These are phyloP conservation scores for Penicillium crustosum DNA, from an alignment of 2,329 filamentous ascomycete species.

Conservation along the genomic window DNA sequence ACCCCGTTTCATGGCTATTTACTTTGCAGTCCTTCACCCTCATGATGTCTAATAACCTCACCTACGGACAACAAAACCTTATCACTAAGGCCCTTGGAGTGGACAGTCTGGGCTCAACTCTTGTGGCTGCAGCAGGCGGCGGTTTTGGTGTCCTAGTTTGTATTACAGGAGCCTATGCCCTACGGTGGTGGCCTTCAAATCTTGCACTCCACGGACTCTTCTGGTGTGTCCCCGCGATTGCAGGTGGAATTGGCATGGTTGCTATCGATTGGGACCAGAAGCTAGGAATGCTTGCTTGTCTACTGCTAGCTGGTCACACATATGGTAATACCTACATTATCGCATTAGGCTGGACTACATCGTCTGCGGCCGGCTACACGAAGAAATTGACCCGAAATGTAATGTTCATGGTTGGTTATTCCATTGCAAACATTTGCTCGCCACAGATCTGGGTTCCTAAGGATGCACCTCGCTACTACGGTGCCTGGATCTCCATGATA, in stretches of 20 bases:
- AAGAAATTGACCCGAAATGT: constrained; percentile 37
- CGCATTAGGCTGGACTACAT: constrained; percentile 41
- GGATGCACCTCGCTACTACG: constrained; percentile 34
- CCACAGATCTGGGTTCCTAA: constrained; percentile 33
- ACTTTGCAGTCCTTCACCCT: constrained; percentile 18
- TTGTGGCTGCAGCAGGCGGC: constrained; percentile 41
- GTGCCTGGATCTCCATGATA: constrained; percentile 35
- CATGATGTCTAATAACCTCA: constrained; percentile 41
- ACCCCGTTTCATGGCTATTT: constrained; percentile 37
- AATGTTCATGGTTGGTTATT: constrained; percentile 28
- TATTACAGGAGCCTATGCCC: constrained; percentile 32
- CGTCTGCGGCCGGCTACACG: constrained; percentile 31
- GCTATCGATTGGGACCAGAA: constrained; percentile 31
- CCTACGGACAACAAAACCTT: constrained; percentile 43
- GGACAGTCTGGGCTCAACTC: constrained; percentile 40
- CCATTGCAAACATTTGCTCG: constrained; percentile 30
- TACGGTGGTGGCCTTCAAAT: constrained; percentile 34
- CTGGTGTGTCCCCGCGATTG: constrained; percentile 35
- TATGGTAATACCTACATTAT: constrained; percentile 41
- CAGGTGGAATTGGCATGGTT: constrained; percentile 33
- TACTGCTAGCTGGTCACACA: constrained; percentile 32
- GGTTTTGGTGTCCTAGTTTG: constrained; percentile 37
- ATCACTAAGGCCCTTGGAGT: constrained; percentile 40
- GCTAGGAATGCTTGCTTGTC: constrained; percentile 32
- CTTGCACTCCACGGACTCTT: constrained; percentile 32